Conservation (phyloP, 805 yeast species). For the Wickerhamiella slavikovae region DNA sequence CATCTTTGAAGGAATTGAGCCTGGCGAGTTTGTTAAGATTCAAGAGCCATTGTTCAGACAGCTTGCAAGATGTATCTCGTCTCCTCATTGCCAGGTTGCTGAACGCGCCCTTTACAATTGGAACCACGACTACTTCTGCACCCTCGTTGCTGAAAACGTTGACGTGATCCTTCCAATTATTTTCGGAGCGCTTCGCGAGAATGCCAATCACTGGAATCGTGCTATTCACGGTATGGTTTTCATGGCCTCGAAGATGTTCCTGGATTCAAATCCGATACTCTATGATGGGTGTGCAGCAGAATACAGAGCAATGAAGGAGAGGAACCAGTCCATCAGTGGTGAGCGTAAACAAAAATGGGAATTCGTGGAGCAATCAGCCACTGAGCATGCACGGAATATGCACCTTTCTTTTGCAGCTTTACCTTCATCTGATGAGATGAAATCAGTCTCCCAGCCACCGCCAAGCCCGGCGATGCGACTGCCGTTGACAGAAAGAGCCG, state of each 20-base stretch:
- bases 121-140: constrained; percentile 85
- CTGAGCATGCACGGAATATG: too few relatives aligned
- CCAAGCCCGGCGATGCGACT: too few relatives aligned
- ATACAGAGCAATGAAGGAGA: constrained; percentile 61
- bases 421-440: too few relatives aligned
- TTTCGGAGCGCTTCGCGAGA: constrained; percentile 73
- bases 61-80: constrained; percentile 77
- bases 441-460: too few relatives aligned
- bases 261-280: constrained; percentile 78
- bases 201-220: constrained; percentile 74
- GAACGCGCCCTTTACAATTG: constrained; percentile 88
- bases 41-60: constrained; percentile 89
- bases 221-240: constrained; percentile 81
- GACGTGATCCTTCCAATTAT: constrained; percentile 84
- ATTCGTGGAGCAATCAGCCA: constrained; percentile 6
- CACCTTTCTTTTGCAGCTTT: too few relatives aligned
- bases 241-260: constrained; percentile 74
- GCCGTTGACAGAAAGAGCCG: too few relatives aligned
- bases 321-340: constrained; percentile 39
- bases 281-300: constrained; percentile 85
- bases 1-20: constrained; percentile 89
- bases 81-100: constrained; percentile 92
- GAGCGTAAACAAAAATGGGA: constrained; percentile 41
- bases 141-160: constrained; percentile 69
- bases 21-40: constrained; percentile 73